A percentile compares a stretch with the other conserved stretches of the same genome.
phyloP scores from a whole-genome alignment of 768 basidiomycete genomes.

The Pulveroboletus sp. region DNA sequence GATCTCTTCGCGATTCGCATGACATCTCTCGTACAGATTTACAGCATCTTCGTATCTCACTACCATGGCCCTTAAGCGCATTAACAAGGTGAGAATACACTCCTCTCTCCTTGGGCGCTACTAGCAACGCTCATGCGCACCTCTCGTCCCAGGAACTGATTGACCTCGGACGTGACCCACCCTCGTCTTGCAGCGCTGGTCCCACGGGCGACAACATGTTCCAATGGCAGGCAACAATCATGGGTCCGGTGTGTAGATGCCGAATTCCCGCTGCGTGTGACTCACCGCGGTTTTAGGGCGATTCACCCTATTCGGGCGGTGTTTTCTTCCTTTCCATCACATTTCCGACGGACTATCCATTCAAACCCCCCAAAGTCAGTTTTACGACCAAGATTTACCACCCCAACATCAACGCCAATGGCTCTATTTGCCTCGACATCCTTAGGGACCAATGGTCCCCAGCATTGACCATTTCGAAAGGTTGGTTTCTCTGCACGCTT shows the following conservation, averaged over 20 bases:
- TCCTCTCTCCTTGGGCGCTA: slow-evolving; percentile 6
- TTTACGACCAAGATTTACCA: slow-evolving; percentile 99
- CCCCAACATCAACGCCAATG: slow-evolving; percentile 99
- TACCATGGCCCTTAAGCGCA: slow-evolving; percentile 95
- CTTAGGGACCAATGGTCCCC: slow-evolving; percentile 99
- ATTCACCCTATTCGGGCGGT: slow-evolving; percentile 97
- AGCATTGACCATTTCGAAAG: slow-evolving; percentile 98
- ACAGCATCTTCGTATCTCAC: slow-evolving; percentile 5
- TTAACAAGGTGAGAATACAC: slow-evolving; percentile 80
- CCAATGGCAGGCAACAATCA: slow-evolving; percentile 99
- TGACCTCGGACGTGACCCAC: slow-evolving; percentile 99
- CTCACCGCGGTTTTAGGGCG: slow-evolving; percentile 56
- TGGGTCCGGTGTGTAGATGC: slow-evolving; percentile 83
- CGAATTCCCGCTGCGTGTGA: slow-evolving; percentile 15
- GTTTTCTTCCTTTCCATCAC: slow-evolving; percentile 97
- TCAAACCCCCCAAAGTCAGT: slow-evolving; percentile 99
- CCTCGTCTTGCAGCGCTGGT: slow-evolving; percentile 98
- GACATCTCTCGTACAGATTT: slow-evolving; percentile 13
- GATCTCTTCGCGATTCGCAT: slow-evolving; percentile 28
- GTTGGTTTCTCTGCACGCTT: slow-evolving; percentile 41
- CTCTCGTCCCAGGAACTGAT: slow-evolving; percentile 76
- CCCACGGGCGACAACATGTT: slow-evolving; percentile 98
- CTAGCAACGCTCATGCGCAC: slow-evolving; percentile 4
- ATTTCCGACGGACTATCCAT: slow-evolving; percentile 98
- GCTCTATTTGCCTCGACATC: slow-evolving; percentile 98